Conservation (phyloP, 2,329 filamentous ascomycete species). For the Sordariomycetes sp. region DNA sequence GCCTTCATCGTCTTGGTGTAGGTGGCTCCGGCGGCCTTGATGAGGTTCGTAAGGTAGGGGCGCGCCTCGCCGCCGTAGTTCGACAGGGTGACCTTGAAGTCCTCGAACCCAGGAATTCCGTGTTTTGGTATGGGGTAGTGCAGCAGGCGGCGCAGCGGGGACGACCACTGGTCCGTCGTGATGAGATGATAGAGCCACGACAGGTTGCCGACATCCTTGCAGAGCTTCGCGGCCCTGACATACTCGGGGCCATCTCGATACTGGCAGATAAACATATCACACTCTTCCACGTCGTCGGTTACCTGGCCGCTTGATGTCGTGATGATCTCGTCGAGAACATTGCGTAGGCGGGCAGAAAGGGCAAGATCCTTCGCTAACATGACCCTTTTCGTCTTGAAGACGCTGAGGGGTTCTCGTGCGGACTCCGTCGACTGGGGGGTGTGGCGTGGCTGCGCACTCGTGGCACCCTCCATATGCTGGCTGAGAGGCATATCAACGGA, state of each 20-base stretch:
- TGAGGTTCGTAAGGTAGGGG: slow-evolving; percentile 85
- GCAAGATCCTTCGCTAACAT: slow-evolving; percentile 67
- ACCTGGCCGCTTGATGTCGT: slow-evolving; percentile 59
- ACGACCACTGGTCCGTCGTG: slow-evolving; percentile 79
- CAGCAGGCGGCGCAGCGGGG: slow-evolving; percentile 68
- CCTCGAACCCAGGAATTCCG: slow-evolving; percentile 70
- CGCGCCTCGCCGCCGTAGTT: slow-evolving; percentile 95
- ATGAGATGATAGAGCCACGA: slow-evolving; percentile 93
- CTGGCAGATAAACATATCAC: slow-evolving; percentile 78
- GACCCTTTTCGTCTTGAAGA: slow-evolving; percentile 70
- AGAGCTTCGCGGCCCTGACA: slow-evolving; percentile 59
- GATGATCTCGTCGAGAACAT: slow-evolving; percentile 63
- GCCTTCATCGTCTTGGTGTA: slow-evolving; percentile 93
- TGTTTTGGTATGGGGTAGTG: slow-evolving; percentile 78
- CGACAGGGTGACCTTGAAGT: slow-evolving; percentile 74
- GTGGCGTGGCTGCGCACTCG: slow-evolving; percentile 28
- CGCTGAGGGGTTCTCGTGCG: slow-evolving; percentile 45
- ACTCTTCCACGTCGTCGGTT: slow-evolving; percentile 53
- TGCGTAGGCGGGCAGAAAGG: slow-evolving; percentile 54
- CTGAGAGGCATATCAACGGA: slow-evolving; percentile 45
- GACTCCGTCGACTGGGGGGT: background rate
- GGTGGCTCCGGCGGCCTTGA: slow-evolving; percentile 71
- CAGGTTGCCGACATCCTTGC: slow-evolving; percentile 82
- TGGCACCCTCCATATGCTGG: slow-evolving; percentile 57
- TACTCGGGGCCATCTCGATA: slow-evolving; percentile 78